Evolutionary conservation across 2,329 filamentous ascomycete species (phyloP).

Genomic region (Pseudonectria buxi): DNA sequence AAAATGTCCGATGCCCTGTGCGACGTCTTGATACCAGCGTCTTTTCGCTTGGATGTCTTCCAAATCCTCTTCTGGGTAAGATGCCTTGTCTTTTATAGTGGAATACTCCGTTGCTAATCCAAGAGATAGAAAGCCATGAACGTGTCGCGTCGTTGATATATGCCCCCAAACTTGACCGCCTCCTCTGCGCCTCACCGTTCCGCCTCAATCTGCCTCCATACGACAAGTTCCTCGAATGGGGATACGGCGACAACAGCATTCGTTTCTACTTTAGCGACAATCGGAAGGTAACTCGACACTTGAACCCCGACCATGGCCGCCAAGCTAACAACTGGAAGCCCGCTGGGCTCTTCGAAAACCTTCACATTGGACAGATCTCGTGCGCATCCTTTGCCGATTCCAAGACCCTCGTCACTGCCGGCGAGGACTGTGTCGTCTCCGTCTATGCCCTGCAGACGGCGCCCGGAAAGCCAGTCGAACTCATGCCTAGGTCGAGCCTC

Average conservation of each 20-base stretch:
- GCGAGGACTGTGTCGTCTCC: constrained; percentile 84
- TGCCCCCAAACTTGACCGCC: constrained; percentile 69
- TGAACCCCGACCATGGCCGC: constrained; percentile 2
- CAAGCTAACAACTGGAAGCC: constrained; percentile 36
- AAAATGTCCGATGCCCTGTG: constrained; percentile 57
- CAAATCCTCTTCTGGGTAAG: constrained; percentile 66
- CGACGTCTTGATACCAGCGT: constrained; percentile 72
- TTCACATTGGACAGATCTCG: constrained; percentile 86
- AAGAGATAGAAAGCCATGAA: constrained; percentile 56
- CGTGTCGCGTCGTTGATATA: constrained; percentile 73
- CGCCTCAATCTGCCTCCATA: constrained; percentile 84
- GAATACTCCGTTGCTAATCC: neutral
- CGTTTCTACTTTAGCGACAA: constrained; percentile 84
- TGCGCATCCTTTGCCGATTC: constrained; percentile 81
- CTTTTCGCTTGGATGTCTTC: constrained; percentile 68
- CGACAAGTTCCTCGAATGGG: constrained; percentile 93
- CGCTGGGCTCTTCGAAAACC: constrained; percentile 84
- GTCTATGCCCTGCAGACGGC: constrained; percentile 67
- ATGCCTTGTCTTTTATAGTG: neutral
- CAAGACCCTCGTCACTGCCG: constrained; percentile 83
- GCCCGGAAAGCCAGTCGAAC: constrained; percentile 64
- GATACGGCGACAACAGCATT: constrained; percentile 85
- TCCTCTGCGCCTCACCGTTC: constrained; percentile 78
- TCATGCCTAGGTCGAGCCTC: constrained; percentile 70
- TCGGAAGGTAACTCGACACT: constrained; percentile 50